Percentiles rank a stretch among this genome's conserved stretches.
Conservation (phyloP, 2,329 filamentous ascomycete species). For the Calonectria fujianensis region DNA sequence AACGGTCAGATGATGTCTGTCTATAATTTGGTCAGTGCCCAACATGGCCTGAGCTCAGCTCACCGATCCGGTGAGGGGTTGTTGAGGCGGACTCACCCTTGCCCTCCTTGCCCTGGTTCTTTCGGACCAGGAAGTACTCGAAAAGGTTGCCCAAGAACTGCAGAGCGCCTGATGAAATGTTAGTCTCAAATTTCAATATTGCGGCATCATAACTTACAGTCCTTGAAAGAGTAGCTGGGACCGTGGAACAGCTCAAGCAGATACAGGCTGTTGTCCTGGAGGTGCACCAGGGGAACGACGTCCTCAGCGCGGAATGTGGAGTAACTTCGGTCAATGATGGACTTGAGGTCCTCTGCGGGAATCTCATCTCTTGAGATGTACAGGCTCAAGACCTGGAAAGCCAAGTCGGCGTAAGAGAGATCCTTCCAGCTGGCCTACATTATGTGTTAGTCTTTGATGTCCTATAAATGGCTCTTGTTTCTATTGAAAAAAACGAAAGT, state of each 20-base stretch:
- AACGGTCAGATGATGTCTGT: conserved; percentile 88
- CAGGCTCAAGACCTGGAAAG: conserved; percentile 25
- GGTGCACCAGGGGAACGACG: conserved; percentile 77
- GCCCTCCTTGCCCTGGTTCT: conserved; percentile 74
- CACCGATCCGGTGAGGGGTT: not conserved
- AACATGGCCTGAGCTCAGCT: not conserved
- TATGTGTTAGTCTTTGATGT: conserved; percentile 14
- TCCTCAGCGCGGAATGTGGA: conserved; percentile 89
- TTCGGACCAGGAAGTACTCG: conserved; percentile 87
- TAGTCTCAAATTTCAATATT: not conserved
- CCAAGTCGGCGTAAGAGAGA: conserved; percentile 29
- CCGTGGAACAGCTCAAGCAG: conserved; percentile 94
- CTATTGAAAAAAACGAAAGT: not conserved
- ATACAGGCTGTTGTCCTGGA: conserved; percentile 79
- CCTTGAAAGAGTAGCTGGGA: conserved; percentile 96
- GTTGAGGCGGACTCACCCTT: conserved; percentile 59
- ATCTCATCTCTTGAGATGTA: conserved; percentile 89
- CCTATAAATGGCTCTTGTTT: conserved; percentile 4
- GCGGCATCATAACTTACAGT: conserved; percentile 60
- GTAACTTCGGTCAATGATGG: conserved; percentile 88
- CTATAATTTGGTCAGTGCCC: conserved; percentile 57
- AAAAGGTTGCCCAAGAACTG: conserved; percentile 98
- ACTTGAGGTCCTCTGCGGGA: conserved; percentile 83
- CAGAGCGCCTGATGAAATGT: conserved; percentile 71
- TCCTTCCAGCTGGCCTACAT: conserved; percentile 26